Evolutionary conservation across 345 rosid species (phyloP).

Genomic region (Salix koriyanagi): DNA sequence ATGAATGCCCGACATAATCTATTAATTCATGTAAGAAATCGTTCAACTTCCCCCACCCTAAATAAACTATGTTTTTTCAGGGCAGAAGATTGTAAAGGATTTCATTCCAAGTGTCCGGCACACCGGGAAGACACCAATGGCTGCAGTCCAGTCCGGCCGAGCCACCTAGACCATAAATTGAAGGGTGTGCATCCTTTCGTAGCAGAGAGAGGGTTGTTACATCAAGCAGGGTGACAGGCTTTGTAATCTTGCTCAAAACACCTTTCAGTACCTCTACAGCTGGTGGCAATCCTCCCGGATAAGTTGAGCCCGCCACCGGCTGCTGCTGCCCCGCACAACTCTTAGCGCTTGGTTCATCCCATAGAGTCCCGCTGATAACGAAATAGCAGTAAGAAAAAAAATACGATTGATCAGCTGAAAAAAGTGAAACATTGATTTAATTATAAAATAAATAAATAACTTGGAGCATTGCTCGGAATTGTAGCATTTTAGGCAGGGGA

Average conservation of each 20-base stretch:
- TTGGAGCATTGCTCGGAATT: too few species aligned
- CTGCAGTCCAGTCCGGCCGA: slow-evolving; percentile 57
- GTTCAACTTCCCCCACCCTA: not conserved
- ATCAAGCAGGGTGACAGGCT: slow-evolving; percentile 47
- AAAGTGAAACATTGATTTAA: too few species aligned
- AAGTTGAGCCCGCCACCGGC: slow-evolving; percentile 30
- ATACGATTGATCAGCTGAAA: too few species aligned
- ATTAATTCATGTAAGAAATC: not conserved
- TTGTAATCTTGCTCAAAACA: slow-evolving; percentile 2
- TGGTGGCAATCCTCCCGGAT: slow-evolving; percentile 34
- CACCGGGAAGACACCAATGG: slow-evolving; percentile 93
- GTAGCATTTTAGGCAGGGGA: too few species aligned
- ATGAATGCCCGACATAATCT: too few species aligned
- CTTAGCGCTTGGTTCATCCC: slow-evolving; percentile 29
- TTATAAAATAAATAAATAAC: too few species aligned
- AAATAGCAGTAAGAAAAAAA: not conserved
- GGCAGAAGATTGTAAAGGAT: slow-evolving; percentile 61
- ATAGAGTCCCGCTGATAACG: slow-evolving; percentile 26
- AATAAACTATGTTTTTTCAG: slow-evolving; percentile 2
- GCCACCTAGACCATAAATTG: slow-evolving; percentile 57
- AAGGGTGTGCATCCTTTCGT: slow-evolving; percentile 91
- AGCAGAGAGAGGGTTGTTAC: slow-evolving; percentile 65
- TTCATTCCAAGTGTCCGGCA: slow-evolving; percentile 90
- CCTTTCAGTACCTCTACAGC: slow-evolving; percentile 17
- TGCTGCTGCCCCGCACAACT: slow-evolving; percentile 27